A percentile compares a stretch with the other conserved stretches of the same genome.
phyloP scores from a whole-genome alignment of 129 eudicot species.

The Helianthus annuus region HanXRQr2.0-SUNRISE NC_035435.2:166107868-166108367 shows the following conservation, averaged over 20 bases:
- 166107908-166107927: not conserved
- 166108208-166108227: conserved; percentile 6
- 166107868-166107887: conserved; percentile 1
- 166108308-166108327: not conserved
- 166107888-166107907: not conserved
- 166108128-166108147: not conserved
- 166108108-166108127: not conserved
- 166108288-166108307: not conserved
- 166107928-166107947: not conserved
- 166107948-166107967: not conserved
- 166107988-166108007: not conserved
- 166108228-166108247: not conserved
- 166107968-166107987: not conserved
- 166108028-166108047: not conserved
- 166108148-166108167: not conserved
- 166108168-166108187: not conserved
- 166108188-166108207: conserved; percentile 16
- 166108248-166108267: conserved; percentile 14
- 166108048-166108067: not conserved
- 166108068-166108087: not conserved
- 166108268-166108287: not conserved
- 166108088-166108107: not conserved
- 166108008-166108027: not conserved
- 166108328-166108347: not conserved
- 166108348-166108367: too few species aligned